A percentile compares a stretch with the other conserved stretches of the same genome.
Evolutionary conservation across 169 alveolate species (phyloP).

Genomic region (Fabrea salina): DNA sequence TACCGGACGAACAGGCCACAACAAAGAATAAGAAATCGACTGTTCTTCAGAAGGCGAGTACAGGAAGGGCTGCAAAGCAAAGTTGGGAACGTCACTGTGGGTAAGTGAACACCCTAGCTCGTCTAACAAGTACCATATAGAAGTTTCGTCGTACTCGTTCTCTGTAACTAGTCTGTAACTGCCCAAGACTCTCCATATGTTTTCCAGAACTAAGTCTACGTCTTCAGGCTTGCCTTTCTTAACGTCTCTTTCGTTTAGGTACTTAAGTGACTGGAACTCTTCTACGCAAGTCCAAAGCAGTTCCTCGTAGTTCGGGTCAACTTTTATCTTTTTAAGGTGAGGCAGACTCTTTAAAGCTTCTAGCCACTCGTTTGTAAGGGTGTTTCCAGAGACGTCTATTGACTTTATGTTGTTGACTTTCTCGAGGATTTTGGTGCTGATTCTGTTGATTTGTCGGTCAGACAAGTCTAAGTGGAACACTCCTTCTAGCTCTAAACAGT

Average conservation of each 20-base stretch:
- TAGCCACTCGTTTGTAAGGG: neutral
- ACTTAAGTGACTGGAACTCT: neutral
- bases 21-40: conserved; percentile 60
- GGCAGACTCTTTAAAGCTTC: neutral
- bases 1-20: conserved; percentile 67
- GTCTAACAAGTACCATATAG: conserved; percentile 75
- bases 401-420: neutral
- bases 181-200: conserved; percentile 64
- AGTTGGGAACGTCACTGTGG: conserved; percentile 78
- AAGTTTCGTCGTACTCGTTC: conserved; percentile 64
- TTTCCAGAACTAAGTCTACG: conserved; percentile 48
- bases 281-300: neutral
- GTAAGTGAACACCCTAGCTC: conserved; percentile 70
- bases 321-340: neutral
- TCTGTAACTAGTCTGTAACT: conserved; percentile 66
- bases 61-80: conserved; percentile 67
- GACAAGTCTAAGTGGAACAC: conserved; percentile 64
- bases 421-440: neutral
- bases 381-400: neutral
- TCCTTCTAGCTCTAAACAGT: conserved; percentile 24
- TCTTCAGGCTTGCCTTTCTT: conserved; percentile 34
- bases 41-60: conserved; percentile 57
- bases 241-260: conserved; percentile 23
- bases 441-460: conserved; percentile 56
- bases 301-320: neutral